These are phyloP conservation scores for Cicer chorassanicum DNA, from an alignment of 306 rosid species.

Conservation along the genomic window DNA sequence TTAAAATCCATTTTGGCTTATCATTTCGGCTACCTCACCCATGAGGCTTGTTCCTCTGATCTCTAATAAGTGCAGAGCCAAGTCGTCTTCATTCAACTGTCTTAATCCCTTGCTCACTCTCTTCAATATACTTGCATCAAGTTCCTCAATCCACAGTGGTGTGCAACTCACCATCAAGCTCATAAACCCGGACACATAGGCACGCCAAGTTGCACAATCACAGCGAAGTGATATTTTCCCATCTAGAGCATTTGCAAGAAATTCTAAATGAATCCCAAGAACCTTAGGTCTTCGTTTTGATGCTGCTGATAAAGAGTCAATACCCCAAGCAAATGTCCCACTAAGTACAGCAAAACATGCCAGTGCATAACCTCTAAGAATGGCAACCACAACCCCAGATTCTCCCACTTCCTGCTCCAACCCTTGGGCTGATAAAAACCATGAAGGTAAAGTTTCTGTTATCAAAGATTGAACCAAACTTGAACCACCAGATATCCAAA, in stretches of 20 bases:
- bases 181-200: conserved; percentile 71
- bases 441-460: conserved; percentile 87
- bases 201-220: conserved; percentile 81
- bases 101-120: conserved; percentile 78
- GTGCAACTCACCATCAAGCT: conserved; percentile 84
- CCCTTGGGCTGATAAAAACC: conserved; percentile 80
- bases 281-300: conserved; percentile 77
- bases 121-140: conserved; percentile 73
- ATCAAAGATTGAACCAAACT: conserved; percentile 75
- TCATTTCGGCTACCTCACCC: conserved; percentile 93
- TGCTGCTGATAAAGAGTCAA: conserved; percentile 71
- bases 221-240: conserved; percentile 85
- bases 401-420: conserved; percentile 61
- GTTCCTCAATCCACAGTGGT: conserved; percentile 82
- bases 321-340: conserved; percentile 91
- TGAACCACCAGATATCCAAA: conserved; percentile 84
- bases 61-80: conserved; percentile 78
- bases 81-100: conserved; percentile 81
- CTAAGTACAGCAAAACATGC: conserved; percentile 82
- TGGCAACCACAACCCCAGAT: conserved; percentile 71
- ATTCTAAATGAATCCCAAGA: conserved; percentile 78
- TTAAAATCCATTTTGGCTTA: conserved; percentile 54
- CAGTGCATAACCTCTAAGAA: conserved; percentile 90
- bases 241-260: conserved; percentile 82
- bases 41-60: conserved; percentile 70